phyloP scores from a whole-genome alignment of 306 rosid species.

The Castanospermum australe region DNA sequence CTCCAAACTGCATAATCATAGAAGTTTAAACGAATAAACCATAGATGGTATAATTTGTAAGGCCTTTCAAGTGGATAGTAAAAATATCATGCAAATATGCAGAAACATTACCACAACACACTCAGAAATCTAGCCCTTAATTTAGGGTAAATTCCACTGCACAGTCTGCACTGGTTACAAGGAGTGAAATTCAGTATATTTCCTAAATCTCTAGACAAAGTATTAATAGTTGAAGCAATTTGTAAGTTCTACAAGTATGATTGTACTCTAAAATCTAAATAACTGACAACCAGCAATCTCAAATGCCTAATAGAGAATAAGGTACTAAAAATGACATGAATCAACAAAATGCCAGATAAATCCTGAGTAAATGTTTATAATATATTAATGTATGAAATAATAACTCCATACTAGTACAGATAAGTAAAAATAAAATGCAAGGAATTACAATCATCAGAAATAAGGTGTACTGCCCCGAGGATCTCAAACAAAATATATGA shows the following conservation, averaged over 20 bases:
- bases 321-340: neutral
- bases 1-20: neutral
- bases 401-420: neutral
- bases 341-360: neutral
- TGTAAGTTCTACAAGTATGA: neutral
- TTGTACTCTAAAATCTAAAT: conserved; percentile 15
- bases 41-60: conserved; percentile 2
- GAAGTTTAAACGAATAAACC: neutral
- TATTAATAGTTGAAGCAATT: neutral
- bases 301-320: neutral
- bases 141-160: neutral
- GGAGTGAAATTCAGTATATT: neutral
- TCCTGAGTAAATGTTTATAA: too few species aligned
- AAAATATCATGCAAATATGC: neutral
- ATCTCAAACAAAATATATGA: conserved; percentile 14
- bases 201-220: neutral
- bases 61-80: conserved; percentile 53
- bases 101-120: neutral
- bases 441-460: conserved; percentile 4
- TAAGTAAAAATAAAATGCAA: neutral
- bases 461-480: neutral
- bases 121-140: neutral
- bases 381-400: neutral
- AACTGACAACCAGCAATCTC: neutral
- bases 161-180: neutral